These are phyloP conservation scores for Draba incana DNA, from an alignment of 345 rosid species.

Conservation along the genomic window DNA sequence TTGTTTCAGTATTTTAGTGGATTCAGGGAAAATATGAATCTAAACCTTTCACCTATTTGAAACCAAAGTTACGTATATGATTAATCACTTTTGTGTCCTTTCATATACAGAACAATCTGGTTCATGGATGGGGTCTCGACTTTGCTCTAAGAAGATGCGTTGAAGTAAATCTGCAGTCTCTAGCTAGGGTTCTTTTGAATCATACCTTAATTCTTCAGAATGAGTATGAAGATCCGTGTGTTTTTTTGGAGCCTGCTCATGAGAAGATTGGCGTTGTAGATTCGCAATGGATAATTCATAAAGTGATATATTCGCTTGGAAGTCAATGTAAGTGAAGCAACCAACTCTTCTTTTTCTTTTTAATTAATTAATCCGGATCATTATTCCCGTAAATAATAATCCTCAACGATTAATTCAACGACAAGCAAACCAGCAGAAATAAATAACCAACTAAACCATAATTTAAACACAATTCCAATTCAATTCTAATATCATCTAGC, in stretches of 20 bases:
- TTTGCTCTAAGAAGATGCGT: conserved; percentile 92
- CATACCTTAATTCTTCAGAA: background rate
- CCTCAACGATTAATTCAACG: too few species aligned
- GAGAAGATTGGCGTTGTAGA: conserved; percentile 96
- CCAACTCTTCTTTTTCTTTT: too few species aligned
- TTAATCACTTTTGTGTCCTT: background rate
- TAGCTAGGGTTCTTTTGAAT: background rate
- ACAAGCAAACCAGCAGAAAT: too few species aligned
- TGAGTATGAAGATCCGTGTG: conserved; percentile 10
- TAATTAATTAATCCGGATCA: too few species aligned
- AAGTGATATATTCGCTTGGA: conserved; percentile 87
- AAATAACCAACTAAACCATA: too few species aligned
- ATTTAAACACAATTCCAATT: too few species aligned
- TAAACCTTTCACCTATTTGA: too few species aligned
- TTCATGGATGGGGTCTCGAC: conserved; percentile 99
- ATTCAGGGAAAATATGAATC: conserved; percentile 1
- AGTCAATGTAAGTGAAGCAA: conserved; percentile 80
- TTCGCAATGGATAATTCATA: conserved; percentile 97
- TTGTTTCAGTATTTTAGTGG: too few species aligned
- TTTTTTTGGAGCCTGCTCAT: conserved; percentile 74
- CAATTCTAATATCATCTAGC: too few species aligned
- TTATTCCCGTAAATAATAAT: too few species aligned
- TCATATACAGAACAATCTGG: conserved; percentile 81
- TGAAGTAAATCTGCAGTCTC: conserved; percentile 42
- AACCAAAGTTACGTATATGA: too few species aligned